Base-by-base conservation (phyloP, 2,329 filamentous ascomycete species). In the Leptographium flavum region DNA sequence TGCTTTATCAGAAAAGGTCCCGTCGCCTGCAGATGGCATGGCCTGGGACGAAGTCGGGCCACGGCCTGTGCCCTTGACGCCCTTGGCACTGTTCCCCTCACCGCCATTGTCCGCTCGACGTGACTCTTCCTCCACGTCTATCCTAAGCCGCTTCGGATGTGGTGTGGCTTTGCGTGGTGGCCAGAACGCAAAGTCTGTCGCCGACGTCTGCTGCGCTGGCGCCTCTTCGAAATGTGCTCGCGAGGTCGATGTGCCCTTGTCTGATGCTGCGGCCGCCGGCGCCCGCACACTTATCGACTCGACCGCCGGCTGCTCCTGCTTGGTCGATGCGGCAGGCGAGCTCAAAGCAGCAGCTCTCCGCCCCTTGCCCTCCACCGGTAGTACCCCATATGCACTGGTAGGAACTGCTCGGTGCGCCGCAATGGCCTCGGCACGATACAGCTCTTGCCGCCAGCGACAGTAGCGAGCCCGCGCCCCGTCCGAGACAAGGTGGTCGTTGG, bases 401-500 rank as follows among this genome's bases (percentile, higher is more conserved):
- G 10, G 19, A 13, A 42, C 27, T 17, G 27, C 30, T 4, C 36
- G 48, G 5, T 19, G 42, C 5, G 52, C 5, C 7, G 48, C 39
- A 3, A 37, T 11, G 5, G 43, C 58, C 47, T 52, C 58, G 45
- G 50, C 55, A 46, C 50, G 60, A 62, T 60, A 71, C 63, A 95
- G 67, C 54, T 94, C 88, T 19, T 78, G 70, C 42, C 68, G 67
- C 92, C 92, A 98, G 48, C 79, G 77, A 38, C 76, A 57, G 67
- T 82, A 96, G 36, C 92, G 80, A 47, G 92, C 82, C 50, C 73
- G 71, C 17, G 92, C 83, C 51, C 79, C 82, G 44, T 74, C 79
- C 4, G 90, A 93, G n/a, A 95, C 71, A 17, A 98, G 69, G 37
- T 70, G 71, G 37, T 92, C 83, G 54, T 87, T 79, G 6, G 79